phyloP scores from a whole-genome alignment of 257 asterid species.

The Solanum bukasovii region DNA sequence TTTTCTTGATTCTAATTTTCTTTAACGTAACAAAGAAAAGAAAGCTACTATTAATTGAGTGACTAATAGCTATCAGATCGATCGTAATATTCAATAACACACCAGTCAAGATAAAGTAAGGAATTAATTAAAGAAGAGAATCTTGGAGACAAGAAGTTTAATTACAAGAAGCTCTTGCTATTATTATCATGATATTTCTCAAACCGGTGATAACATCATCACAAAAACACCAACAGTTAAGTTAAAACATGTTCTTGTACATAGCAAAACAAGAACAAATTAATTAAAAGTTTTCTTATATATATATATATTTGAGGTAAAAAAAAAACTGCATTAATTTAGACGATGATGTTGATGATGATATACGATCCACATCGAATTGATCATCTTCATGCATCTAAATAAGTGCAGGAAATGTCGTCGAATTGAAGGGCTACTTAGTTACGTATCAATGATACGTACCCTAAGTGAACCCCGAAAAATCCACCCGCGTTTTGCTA shows the following conservation, averaged over 20 bases:
- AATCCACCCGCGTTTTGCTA: background rate
- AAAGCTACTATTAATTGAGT: no score
- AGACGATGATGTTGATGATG: background rate
- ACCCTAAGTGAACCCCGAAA: background rate
- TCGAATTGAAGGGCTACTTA: conserved; percentile 37
- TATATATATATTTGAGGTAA: background rate
- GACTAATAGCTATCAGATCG: background rate
- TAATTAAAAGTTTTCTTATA: background rate
- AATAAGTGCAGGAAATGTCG: conserved; percentile 44
- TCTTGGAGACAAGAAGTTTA: background rate
- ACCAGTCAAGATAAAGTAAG: background rate
- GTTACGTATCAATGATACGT: background rate
- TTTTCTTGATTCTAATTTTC: background rate
- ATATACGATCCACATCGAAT: background rate
- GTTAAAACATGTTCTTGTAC: conserved; percentile 11
- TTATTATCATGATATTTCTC: background rate
- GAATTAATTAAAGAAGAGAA: background rate
- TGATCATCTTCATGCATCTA: conserved; percentile 1
- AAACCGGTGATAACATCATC: background rate
- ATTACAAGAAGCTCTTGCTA: background rate
- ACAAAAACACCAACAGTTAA: conserved; percentile 5
- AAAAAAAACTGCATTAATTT: background rate
- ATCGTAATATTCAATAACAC: background rate
- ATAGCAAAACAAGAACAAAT: conserved; percentile 8
- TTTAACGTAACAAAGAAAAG: no score